A percentile compares a stretch with the other conserved stretches of the same genome.
Evolutionary conservation across 805 yeast genomes (phyloP).

Genomic region (Myxozyma monticola): DNA sequence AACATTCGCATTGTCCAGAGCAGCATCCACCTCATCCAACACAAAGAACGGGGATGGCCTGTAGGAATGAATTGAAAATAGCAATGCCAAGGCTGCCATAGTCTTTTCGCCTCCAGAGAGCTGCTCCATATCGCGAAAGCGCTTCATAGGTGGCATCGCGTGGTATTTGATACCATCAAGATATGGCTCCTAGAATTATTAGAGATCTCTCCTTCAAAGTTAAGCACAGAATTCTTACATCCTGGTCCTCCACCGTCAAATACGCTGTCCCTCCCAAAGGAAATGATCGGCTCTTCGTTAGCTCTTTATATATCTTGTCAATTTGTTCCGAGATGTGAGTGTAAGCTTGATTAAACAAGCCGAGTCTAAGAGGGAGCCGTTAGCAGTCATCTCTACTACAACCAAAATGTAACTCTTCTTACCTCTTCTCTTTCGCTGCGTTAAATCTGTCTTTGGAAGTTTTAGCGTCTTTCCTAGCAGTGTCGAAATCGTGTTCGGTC

Average conservation of each 20-base stretch:
- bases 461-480: slow-evolving; percentile 61
- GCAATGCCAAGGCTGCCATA: slow-evolving; percentile 88
- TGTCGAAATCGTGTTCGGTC: slow-evolving; percentile 63
- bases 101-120: slow-evolving; percentile 97
- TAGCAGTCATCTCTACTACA: neutral
- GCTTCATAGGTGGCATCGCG: slow-evolving; percentile 94
- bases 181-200: slow-evolving; percentile 60
- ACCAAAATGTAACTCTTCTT: neutral
- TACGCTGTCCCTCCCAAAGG: slow-evolving; percentile 94
- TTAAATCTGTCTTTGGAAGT: slow-evolving; percentile 57
- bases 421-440: slow-evolving; percentile 59
- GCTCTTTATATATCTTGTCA: slow-evolving; percentile 78
- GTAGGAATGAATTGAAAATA: slow-evolving; percentile 86
- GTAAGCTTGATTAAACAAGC: slow-evolving; percentile 68
- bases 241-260: slow-evolving; percentile 80
- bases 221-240: slow-evolving; percentile 37
- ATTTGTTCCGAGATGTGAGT: slow-evolving; percentile 71
- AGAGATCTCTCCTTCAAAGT: too few relatives aligned
- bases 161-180: slow-evolving; percentile 80
- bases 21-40: slow-evolving; percentile 97
- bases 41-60: slow-evolving; percentile 96
- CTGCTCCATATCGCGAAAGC: slow-evolving; percentile 88
- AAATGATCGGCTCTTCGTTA: slow-evolving; percentile 68
- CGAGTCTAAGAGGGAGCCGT: slow-evolving; percentile 37
- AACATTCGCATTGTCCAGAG: slow-evolving; percentile 87